Evolutionary conservation across 75 land plant genomes (phyloP), one percentile per base, ranked within the genome.

Genomic region (Pinus taeda): DNA sequence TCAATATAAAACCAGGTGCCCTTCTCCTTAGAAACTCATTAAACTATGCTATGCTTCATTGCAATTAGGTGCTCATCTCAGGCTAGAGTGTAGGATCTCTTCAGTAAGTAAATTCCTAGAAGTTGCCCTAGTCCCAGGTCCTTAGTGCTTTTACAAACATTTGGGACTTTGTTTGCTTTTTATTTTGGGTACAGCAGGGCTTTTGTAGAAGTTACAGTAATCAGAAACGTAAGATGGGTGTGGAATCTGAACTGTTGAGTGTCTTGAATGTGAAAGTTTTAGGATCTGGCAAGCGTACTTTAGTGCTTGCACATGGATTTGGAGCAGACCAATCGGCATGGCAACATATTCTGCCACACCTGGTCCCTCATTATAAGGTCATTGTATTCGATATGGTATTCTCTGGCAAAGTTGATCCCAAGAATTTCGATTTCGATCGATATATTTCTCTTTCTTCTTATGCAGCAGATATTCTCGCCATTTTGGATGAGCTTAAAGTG

Each of bases 241-340:
- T 59, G 60, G 21, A 59, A 18, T 59, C 60, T n/a, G 60, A 6
- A 3, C 78, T 88, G 13, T 57, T 88, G 57, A 82, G 86, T 0
- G 60, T n/a, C 60, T 59, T 59, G 60, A 81, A 81, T 65, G 75
- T 79, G 42, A 53, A 74, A 26, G 67, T 81, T 20, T 26, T 81
- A 0, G 83, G 82, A 2, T 78, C 59, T 39, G 83, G 83, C 42
- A 45, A 81, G 4, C 58, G 70, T 75, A 42, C 72, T 15, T 33
- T 81, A 21, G 81, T 81, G 55, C 74, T 81, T 36, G 65, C 83
- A 17, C 83, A 81, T 71, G 83, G 83, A 13, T 81, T 81, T 60
- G 83, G 83, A 33, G 80, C 75, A 20, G 83, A 81, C 57, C 83
- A 81, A 18, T 79, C 83, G 0, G 75, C 78, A 37, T 81, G 83